These are phyloP conservation scores for Scheffersomyces spartinae DNA, from an alignment of 805 yeast species.

Conservation along the genomic window DNA sequence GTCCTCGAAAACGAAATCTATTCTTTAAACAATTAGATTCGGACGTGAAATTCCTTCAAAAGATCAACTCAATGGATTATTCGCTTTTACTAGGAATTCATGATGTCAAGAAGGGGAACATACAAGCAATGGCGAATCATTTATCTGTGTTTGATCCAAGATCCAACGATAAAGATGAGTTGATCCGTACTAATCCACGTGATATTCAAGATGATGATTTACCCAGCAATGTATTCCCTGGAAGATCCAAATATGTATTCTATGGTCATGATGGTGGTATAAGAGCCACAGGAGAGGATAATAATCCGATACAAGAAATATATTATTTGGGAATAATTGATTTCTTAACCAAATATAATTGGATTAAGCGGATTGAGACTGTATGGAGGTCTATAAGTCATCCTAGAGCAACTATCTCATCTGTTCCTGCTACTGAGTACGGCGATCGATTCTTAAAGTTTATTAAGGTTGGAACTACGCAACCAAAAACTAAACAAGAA, in stretches of 20 bases:
- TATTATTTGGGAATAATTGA: constrained; percentile 93
- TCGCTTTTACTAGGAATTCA: constrained; percentile 83
- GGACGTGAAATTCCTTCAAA: constrained; percentile 65
- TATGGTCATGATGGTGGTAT: constrained; percentile 82
- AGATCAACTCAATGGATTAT: constrained; percentile 89
- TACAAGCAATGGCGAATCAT: constrained; percentile 12
- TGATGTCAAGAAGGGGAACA: constrained; percentile 52
- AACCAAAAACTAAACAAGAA: constrained; percentile 6
- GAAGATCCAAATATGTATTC: constrained; percentile 44
- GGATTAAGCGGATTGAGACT: constrained; percentile 72
- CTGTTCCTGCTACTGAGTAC: constrained; percentile 84
- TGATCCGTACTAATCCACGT: constrained; percentile 36
- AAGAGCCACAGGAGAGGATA: constrained; percentile 52
- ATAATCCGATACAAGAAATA: constrained; percentile 52
- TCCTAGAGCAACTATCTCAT: constrained; percentile 62
- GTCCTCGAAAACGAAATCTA: constrained; percentile 51
- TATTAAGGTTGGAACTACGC: constrained; percentile 28
- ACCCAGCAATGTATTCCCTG: constrained; percentile 32
- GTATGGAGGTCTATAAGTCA: constrained; percentile 69
- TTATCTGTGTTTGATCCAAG: constrained; percentile 34
- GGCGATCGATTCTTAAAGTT: constrained; percentile 78
- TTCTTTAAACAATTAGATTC: constrained; percentile 60
- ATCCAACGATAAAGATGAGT: constrained; percentile 23
- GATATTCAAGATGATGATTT: constrained; percentile 31
- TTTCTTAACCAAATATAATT: constrained; percentile 73